These are phyloP conservation scores for Blastocystis sp. DNA, from an alignment of 352 stramenopile genomes.

Conservation along the genomic window DNA sequence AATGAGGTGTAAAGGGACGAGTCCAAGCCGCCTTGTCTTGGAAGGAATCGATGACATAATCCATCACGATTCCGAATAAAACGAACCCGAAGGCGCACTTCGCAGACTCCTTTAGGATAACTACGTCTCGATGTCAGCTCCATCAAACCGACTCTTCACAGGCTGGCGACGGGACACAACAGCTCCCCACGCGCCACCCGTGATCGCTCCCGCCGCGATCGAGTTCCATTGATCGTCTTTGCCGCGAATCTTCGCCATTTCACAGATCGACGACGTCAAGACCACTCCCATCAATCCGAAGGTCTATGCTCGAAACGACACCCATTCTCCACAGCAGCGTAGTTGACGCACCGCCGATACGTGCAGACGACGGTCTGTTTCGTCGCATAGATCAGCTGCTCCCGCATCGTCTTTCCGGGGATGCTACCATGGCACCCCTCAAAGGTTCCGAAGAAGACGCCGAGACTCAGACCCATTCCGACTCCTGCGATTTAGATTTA, in stretches of 20 bases:
- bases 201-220: background rate
- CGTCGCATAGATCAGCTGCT: background rate
- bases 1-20: background rate
- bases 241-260: background rate
- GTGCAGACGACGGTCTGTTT: background rate
- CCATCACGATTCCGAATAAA: background rate
- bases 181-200: background rate
- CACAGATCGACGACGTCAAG: background rate
- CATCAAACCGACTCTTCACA: background rate
- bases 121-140: background rate
- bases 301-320: background rate
- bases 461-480: background rate
- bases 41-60: background rate
- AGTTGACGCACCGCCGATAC: background rate
- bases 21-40: background rate
- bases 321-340: background rate
- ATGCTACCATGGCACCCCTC: background rate
- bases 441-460: background rate
- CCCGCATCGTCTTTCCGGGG: background rate
- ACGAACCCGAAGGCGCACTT: background rate
- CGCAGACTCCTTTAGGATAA: background rate
- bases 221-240: constrained; percentile 16
- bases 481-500: background rate
- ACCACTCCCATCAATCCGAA: background rate
- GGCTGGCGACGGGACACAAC: background rate